These are phyloP conservation scores for Plasmodium knowlesi DNA, from an alignment of 169 alveolate species.

Conservation along the genomic window DNA sequence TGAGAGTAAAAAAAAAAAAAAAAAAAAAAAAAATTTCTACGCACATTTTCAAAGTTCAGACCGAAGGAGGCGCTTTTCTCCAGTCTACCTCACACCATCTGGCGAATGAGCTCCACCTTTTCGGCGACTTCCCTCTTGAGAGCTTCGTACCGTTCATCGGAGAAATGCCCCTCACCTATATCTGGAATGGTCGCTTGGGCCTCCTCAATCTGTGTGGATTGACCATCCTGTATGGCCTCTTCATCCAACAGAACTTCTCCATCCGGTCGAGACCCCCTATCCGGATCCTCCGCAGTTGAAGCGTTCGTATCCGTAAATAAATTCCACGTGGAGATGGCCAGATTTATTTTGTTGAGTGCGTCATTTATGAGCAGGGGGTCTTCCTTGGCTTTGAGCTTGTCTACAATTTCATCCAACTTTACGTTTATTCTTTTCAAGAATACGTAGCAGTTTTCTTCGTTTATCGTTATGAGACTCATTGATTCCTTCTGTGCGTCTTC, in stretches of 20 bases:
- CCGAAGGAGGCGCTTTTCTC: neutral
- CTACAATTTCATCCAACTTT: slow-evolving; percentile 29
- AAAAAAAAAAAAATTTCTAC: neutral
- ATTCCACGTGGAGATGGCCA: slow-evolving; percentile 59
- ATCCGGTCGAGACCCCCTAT: neutral
- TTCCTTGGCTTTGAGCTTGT: slow-evolving; percentile 16
- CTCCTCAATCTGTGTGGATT: neutral
- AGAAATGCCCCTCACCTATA: neutral
- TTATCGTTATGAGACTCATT: neutral
- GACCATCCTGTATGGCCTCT: neutral
- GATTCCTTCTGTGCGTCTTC: neutral
- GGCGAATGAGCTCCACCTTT: slow-evolving; percentile 36
- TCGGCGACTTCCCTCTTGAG: slow-evolving; percentile 19
- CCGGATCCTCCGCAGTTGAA: neutral
- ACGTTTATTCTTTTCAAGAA: slow-evolving; percentile 6
- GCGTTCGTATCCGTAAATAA: slow-evolving; percentile 7
- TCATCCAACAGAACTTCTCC: neutral
- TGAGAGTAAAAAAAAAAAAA: neutral
- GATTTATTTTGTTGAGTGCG: slow-evolving; percentile 34
- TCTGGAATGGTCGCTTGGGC: neutral
- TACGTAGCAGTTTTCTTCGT: neutral
- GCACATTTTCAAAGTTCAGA: neutral
- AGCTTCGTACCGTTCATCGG: slow-evolving; percentile 5
- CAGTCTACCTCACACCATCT: neutral
- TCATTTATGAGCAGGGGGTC: slow-evolving; percentile 30